Base-by-base conservation (phyloP, 2,329 filamentous ascomycete genomes). In the Aspergillus bombycis region DNA sequence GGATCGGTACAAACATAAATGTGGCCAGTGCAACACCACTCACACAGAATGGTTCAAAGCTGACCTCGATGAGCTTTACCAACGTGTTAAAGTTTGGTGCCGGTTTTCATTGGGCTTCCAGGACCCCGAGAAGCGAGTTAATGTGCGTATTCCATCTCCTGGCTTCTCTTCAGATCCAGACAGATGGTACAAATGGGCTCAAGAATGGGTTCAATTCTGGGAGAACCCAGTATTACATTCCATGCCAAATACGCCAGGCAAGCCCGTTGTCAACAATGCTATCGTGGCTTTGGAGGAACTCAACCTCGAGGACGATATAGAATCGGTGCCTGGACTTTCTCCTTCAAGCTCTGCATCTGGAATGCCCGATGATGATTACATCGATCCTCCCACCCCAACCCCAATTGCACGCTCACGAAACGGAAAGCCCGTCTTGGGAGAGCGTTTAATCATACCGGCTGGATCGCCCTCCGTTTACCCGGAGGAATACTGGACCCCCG, bases 351-450 rank as follows among this genome's bases (percentile, higher is more conserved):
- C 54, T 30, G 54, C 23, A 12, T 28, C 23, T 57, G 54, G 23
- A 45, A 3, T 23, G 21, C 23, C 54, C 14, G 54, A 45, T 45
- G 53, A 43, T 43, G 53, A 56, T 21, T 38, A 41, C 32, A 43
- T 19, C 53, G n/a, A 56, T 43, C 53, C 53, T 26, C 53, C 53
- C 19, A 56, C 34, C 4, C 34, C 53, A 38, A 41, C 34, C 32
- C 54, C 54, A 57, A 57, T 57, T 32, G 54, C 45, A 57, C 36
- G 54, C 54, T 43, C 54, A 30, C 54, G 21, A 45, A 57, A 57
- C 14, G 16, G 6, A 57, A 57, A 57, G 34, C 23, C 36, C 32
- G 21, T 43, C 23, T 45, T n/a, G 36, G 7, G 1, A 43, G 23
- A 57, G 23, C 23, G 16, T 57, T 57, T 57, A 36, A 57, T 57